Conservation (phyloP, 352 stramenopile species). For the Saprolegnia diclina region DNA sequence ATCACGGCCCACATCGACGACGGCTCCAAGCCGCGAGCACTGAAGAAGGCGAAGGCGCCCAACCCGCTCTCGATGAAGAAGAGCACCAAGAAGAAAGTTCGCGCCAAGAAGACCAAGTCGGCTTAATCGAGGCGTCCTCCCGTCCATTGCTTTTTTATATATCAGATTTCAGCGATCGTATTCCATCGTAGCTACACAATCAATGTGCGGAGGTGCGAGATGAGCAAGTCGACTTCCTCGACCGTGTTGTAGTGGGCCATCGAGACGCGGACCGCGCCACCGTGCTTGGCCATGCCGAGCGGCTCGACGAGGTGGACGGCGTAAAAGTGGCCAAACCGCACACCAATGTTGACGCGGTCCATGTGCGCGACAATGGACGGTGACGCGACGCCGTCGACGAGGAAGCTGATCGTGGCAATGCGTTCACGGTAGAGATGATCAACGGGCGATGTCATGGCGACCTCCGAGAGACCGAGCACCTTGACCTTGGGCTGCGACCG, state of each 20-base stretch:
- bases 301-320: conserved; percentile 10
- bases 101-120: conserved; percentile 64
- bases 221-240: conserved; percentile 24
- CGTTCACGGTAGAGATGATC: not conserved
- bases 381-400: conserved; percentile 15
- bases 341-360: conserved; percentile 15
- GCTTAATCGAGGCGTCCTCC: not conserved
- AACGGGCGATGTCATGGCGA: not conserved
- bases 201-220: conserved; percentile 6
- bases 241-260: conserved; percentile 28
- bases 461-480: conserved; percentile 5
- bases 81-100: conserved; percentile 66
- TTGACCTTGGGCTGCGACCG: not conserved
- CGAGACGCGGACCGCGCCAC: conserved; percentile 25
- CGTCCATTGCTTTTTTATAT: not conserved
- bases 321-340: conserved; percentile 24
- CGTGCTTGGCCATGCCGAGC: conserved; percentile 13
- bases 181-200: not conserved
- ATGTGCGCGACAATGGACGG: conserved; percentile 6
- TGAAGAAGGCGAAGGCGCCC: conserved; percentile 58
- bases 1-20: conserved; percentile 9
- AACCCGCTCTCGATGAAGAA: conserved; percentile 81
- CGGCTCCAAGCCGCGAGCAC: conserved; percentile 30
- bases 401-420: conserved; percentile 19
- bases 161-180: not conserved